These are phyloP conservation scores for Insectozyma bohioensis DNA, from an alignment of 1,139 yeast species.

Conservation along the genomic window DNA sequence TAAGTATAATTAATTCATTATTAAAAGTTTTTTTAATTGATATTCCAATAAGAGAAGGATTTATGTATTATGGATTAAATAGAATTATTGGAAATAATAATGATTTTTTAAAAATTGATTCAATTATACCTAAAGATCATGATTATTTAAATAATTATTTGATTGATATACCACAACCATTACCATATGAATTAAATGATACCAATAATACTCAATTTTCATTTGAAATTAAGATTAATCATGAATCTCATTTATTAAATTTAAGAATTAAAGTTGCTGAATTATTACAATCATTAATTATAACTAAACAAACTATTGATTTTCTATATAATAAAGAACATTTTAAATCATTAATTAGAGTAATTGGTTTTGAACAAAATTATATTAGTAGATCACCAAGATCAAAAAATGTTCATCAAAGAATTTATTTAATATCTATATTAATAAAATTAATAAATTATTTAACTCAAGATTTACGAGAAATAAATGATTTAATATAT, in stretches of 20 bases:
- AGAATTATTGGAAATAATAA: slow-evolving; percentile 52
- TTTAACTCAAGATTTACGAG: slow-evolving; percentile 29
- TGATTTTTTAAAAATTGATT: slow-evolving; percentile 34
- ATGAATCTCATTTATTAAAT: slow-evolving; percentile 43
- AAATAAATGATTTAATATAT: slow-evolving; percentile 33
- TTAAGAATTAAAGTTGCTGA: slow-evolving; percentile 42
- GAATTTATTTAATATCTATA: slow-evolving; percentile 45
- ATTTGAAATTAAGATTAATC: slow-evolving; percentile 28
- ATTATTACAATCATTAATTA: slow-evolving; percentile 44
- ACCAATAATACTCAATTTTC: slow-evolving; percentile 2
- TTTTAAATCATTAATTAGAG: slow-evolving; percentile 44
- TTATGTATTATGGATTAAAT: slow-evolving; percentile 53
- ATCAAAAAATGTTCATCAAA: slow-evolving; percentile 35
- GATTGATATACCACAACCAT: slow-evolving; percentile 34
- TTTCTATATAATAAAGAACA: slow-evolving; percentile 36
- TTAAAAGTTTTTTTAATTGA: slow-evolving; percentile 41
- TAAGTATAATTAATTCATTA: slow-evolving; percentile 34
- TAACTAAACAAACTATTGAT: slow-evolving; percentile 29
- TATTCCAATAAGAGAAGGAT: slow-evolving; percentile 39
- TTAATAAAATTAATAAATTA: slow-evolving; percentile 34
- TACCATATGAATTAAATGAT: slow-evolving; percentile 17
- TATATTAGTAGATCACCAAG: slow-evolving; percentile 48
- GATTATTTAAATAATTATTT: slow-evolving; percentile 26
- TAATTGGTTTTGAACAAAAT: slow-evolving; percentile 54
- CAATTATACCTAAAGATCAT: slow-evolving; percentile 29